Percentiles rank a stretch among this genome's conserved stretches.
Evolutionary conservation across 202 grass and related monocot species (phyloP).

Genomic region (Brachypodium distachyon): DNA sequence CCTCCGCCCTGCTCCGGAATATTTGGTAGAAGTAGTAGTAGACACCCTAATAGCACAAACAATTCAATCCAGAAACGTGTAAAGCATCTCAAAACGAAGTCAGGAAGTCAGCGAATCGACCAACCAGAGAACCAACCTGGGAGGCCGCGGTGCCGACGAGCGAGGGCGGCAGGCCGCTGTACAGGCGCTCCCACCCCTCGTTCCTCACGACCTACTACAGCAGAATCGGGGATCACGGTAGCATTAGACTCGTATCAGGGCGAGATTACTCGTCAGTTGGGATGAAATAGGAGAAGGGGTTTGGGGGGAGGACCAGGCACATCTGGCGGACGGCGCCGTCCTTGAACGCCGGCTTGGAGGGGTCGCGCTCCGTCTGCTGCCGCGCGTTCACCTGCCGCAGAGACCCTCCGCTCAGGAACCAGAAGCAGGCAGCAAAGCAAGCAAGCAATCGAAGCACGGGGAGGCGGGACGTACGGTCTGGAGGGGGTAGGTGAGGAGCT

Average conservation of each 20-base stretch:
- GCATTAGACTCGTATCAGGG: slow-evolving; percentile 17
- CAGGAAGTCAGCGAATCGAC: neutral
- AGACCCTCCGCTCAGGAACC: slow-evolving; percentile 3
- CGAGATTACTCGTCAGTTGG: neutral
- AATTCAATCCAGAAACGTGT: neutral
- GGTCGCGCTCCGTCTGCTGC: slow-evolving; percentile 90
- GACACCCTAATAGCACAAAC: slow-evolving; percentile 52
- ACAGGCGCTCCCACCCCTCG: slow-evolving; percentile 86
- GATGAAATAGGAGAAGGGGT: neutral
- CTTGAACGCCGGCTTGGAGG: slow-evolving; percentile 50
- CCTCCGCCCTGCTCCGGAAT: slow-evolving; percentile 69
- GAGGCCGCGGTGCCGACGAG: slow-evolving; percentile 79
- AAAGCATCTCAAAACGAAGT: neutral
- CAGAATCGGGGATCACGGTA: slow-evolving; percentile 1
- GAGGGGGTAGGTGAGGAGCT: slow-evolving; percentile 79
- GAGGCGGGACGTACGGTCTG: slow-evolving; percentile 47
- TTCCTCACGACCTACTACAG: slow-evolving; percentile 59
- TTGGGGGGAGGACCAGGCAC: slow-evolving; percentile 34
- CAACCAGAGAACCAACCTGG: slow-evolving; percentile 42
- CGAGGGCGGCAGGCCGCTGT: slow-evolving; percentile 71
- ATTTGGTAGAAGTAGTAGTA: slow-evolving; percentile 99
- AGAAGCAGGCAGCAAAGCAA: neutral
- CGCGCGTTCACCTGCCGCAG: slow-evolving; percentile 79
- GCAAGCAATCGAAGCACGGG: neutral
- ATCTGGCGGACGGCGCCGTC: slow-evolving; percentile 68